Evolutionary conservation across 805 yeast genomes (phyloP), one percentile per base, ranked within the genome.

Genomic region (Cyberlindnera xishuangbannaensis): DNA sequence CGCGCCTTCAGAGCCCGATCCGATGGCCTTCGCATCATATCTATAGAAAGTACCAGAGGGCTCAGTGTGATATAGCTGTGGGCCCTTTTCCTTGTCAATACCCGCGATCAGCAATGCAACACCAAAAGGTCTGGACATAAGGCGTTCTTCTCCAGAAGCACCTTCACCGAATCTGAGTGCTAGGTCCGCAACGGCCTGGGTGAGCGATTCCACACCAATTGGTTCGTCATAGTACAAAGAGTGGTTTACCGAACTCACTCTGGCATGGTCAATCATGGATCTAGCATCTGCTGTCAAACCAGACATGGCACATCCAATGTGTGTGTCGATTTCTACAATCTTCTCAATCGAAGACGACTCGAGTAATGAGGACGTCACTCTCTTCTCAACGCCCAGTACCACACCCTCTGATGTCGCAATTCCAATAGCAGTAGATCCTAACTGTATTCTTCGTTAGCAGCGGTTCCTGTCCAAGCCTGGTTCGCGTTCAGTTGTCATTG

Each of bases 211-310:
- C 19, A 90, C 94, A 34, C 83, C 81, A 51, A 92, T 85, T 31
- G 82, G 78, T 62, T 92, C 99, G 61, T 92, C 90, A 53, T 84
- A 92, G 59, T 86, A 83, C 51, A 92, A 69, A 46, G 79, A 73
- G 61, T 92, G 98, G 48, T 88, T 86, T 45, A 88, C 79, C 9
- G 87, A 75, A 8, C 82, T 76, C 15, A 86, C 95, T 51, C 98
- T 73, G 14, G 99, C 98, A 55, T 92, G 99, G 58, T 94, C 97
- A 53, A 92, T 87, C 95, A 92, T 87, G 20, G 95, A 84, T 54
- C 97, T 74, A 13, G 99, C 99, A 65, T 92, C 99, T 3, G 99
- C 97, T 3, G 97, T 92, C 45, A 94, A 71, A 4, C 99, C 99
- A 44, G 94, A 80, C 97, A 92, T 92, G 49, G 99, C 98, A 64